Evolutionary conservation across 345 rosid species (phyloP), one percentile per base, ranked within the genome.

Genomic region (Leavenworthia alabamica): DNA sequence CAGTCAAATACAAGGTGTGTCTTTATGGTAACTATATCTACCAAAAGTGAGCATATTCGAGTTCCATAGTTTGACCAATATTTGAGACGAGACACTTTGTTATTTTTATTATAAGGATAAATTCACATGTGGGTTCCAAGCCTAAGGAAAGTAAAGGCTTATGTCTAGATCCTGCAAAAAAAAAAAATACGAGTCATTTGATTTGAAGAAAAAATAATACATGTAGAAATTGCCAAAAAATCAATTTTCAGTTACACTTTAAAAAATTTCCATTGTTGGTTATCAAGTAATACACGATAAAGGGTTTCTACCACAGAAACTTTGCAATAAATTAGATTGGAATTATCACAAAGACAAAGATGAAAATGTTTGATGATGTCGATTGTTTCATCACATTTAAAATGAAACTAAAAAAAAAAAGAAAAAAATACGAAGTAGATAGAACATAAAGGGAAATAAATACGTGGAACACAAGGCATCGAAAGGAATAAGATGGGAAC

Each of bases 401-500:
- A 35, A 3, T 4, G 3, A 7, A 56, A 57, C 5, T 1, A 22
- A 4, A 7, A 26, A 2, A 15, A 37, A 4, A 7, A 1, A 7
- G 20, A 28, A n/a, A n/a, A n/a, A n/a, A 39, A 55, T 20, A 44
- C 13, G 6, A 47, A 13, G 13, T n/a, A n/a, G n/a, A n/a, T 24
- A 44, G 16, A 60, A 69, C 16, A 41, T 2, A 66, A 59, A 50
- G 16, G 74, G 69, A 55, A 70, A 62, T 20, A 70, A 62, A 37
- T 62, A 55, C 51, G 74, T 62, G 64, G n/a, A 70, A 36, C 57
- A 54, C 57, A 70, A 54, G 57, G 20, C 28, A 53, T 53, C 29
- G 36, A 16, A 47, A 29, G n/a, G 8, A 62, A 55, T 45, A 10
- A 45, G 57, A 53, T 62, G 50, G 5, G 48, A 69, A 70, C n/a